These are phyloP conservation scores for Neurospora discreta DNA, from an alignment of 495 filamentous ascomycete genomes.

Conservation along the genomic window DNA sequence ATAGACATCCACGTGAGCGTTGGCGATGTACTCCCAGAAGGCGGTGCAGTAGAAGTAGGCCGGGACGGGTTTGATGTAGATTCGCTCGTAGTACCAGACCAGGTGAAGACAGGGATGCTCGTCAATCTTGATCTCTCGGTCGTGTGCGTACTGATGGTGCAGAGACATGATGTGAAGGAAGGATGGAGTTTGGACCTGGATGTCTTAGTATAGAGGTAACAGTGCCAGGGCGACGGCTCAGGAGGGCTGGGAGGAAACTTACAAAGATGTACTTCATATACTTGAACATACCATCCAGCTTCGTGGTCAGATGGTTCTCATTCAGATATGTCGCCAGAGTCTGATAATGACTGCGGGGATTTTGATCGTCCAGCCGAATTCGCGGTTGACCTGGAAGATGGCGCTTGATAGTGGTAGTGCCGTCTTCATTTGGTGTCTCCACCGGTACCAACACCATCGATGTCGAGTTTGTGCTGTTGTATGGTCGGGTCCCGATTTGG, in stretches of 20 bases:
- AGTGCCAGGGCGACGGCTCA: too few species aligned
- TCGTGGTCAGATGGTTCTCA: too few species aligned
- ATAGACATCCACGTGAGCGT: slow-evolving; percentile 7
- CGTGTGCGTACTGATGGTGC: slow-evolving; percentile 16
- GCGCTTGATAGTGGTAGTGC: too few species aligned
- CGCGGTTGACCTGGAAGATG: too few species aligned
- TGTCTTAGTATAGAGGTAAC: too few species aligned
- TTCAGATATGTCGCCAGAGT: too few species aligned
- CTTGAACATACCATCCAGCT: not conserved
- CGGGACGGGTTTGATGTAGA: slow-evolving; percentile 50
- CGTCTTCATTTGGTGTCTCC: too few species aligned
- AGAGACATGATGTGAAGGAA: slow-evolving; percentile 17
- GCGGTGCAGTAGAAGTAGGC: slow-evolving; percentile 31
- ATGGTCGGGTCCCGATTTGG: too few species aligned
- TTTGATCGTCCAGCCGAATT: too few species aligned
- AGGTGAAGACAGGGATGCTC: slow-evolving; percentile 45
- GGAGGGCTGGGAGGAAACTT: slow-evolving; percentile 2
- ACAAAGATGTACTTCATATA: slow-evolving; percentile 21
- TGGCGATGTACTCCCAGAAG: slow-evolving; percentile 33
- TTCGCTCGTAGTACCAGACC: slow-evolving; percentile 39
- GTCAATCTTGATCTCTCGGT: slow-evolving; percentile 13
- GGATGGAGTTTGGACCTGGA: not conserved
- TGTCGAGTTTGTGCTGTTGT: too few species aligned
- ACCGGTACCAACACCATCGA: too few species aligned
- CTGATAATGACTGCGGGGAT: too few species aligned